Percentiles rank a stretch among this genome's conserved stretches.
phyloP scores from a whole-genome alignment of 768 basidiomycete genomes.

The Hygrophorus pudorinus region DNA sequence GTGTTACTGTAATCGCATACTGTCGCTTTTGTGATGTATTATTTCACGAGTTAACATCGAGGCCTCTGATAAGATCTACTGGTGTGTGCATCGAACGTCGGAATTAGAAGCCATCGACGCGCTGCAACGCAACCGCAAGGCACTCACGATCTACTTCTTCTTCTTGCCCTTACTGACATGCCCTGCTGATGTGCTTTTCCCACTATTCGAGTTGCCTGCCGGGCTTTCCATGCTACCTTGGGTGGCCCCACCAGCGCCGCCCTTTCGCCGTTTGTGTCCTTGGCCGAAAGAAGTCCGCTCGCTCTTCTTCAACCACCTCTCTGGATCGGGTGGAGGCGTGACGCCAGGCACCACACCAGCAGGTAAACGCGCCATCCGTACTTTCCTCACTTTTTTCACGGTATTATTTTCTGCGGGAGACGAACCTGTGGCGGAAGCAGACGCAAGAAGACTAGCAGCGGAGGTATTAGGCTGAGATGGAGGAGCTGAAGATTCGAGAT shows the following conservation, averaged over 20 bases:
- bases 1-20: no score
- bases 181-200: slow-evolving; percentile 26
- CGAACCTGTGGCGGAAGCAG: slow-evolving; percentile 19
- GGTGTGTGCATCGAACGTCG: neutral
- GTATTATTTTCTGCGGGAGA: slow-evolving; percentile 22
- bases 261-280: slow-evolving; percentile 43
- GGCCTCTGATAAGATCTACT: no score
- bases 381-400: slow-evolving; percentile 28
- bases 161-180: slow-evolving; percentile 54
- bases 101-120: neutral
- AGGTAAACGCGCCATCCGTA: slow-evolving; percentile 60
- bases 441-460: slow-evolving; percentile 21
- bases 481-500: slow-evolving; percentile 54
- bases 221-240: slow-evolving; percentile 45
- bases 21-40: no score
- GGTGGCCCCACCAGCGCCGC: slow-evolving; percentile 50
- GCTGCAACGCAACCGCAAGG: neutral
- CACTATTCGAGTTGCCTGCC: slow-evolving; percentile 15
- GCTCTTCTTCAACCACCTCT: slow-evolving; percentile 83
- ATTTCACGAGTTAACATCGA: no score
- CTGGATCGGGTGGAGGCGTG: slow-evolving; percentile 77
- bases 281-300: slow-evolving; percentile 54
- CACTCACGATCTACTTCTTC: slow-evolving; percentile 37
- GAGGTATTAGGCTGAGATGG: slow-evolving; percentile 33
- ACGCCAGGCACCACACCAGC: slow-evolving; percentile 69